Evolutionary conservation across 129 eudicot genomes (phyloP).

Genomic region (Scalesia atractyloides): DNA sequence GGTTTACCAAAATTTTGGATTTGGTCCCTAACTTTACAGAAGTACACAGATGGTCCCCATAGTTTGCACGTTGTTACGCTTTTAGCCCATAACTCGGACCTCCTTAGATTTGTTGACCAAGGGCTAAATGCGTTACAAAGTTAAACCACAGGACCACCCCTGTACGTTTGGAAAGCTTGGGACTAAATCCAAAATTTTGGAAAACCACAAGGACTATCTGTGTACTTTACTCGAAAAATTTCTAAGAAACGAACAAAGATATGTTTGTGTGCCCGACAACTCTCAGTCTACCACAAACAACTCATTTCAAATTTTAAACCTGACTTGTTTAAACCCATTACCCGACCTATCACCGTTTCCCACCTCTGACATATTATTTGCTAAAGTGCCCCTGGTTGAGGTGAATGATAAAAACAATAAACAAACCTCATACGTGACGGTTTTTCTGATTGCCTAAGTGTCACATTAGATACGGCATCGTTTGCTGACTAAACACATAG

Average conservation of each 20-base stretch:
- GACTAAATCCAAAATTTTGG: too few species aligned
- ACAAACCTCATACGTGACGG: conserved; percentile 63
- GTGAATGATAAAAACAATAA: background rate
- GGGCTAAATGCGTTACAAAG: too few species aligned
- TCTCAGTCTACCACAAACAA: background rate
- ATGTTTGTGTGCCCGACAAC: background rate
- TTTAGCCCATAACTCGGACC: too few species aligned
- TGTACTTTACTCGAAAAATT: too few species aligned
- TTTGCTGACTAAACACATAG: conserved; percentile 55
- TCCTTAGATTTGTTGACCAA: too few species aligned
- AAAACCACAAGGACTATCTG: too few species aligned
- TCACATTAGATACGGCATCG: conserved; percentile 57
- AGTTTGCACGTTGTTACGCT: too few species aligned
- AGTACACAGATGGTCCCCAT: too few species aligned
- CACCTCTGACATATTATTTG: conserved; percentile 26
- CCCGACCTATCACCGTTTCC: background rate
- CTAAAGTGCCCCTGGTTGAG: conserved; percentile 40
- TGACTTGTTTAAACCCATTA: background rate
- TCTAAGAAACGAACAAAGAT: background rate
- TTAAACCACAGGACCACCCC: too few species aligned
- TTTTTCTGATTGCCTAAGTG: conserved; percentile 54
- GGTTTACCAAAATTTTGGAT: too few species aligned
- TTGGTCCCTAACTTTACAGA: too few species aligned
- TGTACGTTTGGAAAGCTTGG: too few species aligned
- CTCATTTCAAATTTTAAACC: background rate